Base-by-base conservation (phyloP, 495 filamentous ascomycete genomes). In the Trichoderma orchidacearum region DNA sequence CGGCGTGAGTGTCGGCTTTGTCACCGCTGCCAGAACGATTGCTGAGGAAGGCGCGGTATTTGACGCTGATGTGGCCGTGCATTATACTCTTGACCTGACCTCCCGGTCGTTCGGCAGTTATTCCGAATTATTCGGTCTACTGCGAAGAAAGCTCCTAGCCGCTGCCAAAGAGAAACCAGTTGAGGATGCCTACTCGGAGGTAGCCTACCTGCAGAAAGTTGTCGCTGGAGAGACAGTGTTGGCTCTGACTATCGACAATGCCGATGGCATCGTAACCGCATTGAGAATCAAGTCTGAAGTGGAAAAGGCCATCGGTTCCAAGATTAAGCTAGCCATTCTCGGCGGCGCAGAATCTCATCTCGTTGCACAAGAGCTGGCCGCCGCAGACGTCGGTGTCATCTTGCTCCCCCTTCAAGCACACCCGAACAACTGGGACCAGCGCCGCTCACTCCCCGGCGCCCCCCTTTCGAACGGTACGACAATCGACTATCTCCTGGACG, bases 391-490 rank as follows among this genome's bases (percentile, higher is more conserved):
- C 1, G 68, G 72, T 27, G 74, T 80, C n/a, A 68, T 80, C 3
- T 68, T 80, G 2, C 70, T 70, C 3, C 74, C 76, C 8, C 55
- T 74, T 12, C 66, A 69, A 30, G 71, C 72, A 1, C 75, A 70
- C 56, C 68, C 70, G 9, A 61, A 29, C 2, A 48, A 56, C 0
- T 80, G 76, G 75, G 77, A 78, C 53, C 67, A 77, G 57, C 68
- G 70, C 2, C 67, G 76, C 6, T 68, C 72, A 3, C 63, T 78
- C 23, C 67, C 72, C 0, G 77, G 77, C 2, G 76, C 77, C 1
- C 77, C 77, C 15, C 70, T 80, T 1, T 77, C 73, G 9, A 76
- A 78, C 52, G 77, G 73, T 3, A 80, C 77, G 7, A 68, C 66
- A 0, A 63, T 80, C 5, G 73, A 77, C 41, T 30, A 36, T 15